Base-by-base conservation (phyloP, 192 early-diverging fungal genomes). In the Backusella australiensis region DNA sequence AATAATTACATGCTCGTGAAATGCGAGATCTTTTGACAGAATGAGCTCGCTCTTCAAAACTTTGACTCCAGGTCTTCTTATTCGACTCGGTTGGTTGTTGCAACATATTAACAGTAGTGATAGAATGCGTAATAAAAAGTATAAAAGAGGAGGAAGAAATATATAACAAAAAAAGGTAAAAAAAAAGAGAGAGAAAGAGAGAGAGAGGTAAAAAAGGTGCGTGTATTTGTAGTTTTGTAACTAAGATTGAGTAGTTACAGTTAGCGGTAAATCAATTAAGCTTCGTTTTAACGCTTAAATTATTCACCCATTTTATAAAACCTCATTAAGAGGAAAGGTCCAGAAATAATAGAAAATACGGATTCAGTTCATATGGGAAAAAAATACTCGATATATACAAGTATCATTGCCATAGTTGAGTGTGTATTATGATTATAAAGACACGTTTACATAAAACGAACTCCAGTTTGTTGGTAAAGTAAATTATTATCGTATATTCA, bases 1-100 rank as follows among this genome's bases (percentile, higher is more conserved):
- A n/a, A 41, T 49, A 77, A 42, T 71, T 77, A 77, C 76, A 77
- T 41, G 76, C 76, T 65, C 76, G 34, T 11, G 76, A 49, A 26
- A 77, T 77, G 49, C 76, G 38, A 39, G 76, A 39, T 53, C 76
- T 49, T 41, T 77, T 77, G 23, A 63, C 56, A 63, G 56, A 63
- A 63, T 63, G 21, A 29, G 23, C 12, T 29, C 12, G 26, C 29
- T 63, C 56, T 11, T 63, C 56, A 63, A 63, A 63, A 23, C 12
- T 63, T 63, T 63, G 56, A 63, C 23, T 63, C 56, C 56, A 63
- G 11, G 23, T 29, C 23, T 63, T 63, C 12, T 63, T 63, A 63
- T 29, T 63, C 4, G 56, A 2, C 26, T 63, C 56, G 23, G 8
- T 63, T 63, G 3, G 23, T 63, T 63, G 56, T 1, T 39, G 15